A percentile compares a stretch with the other conserved stretches of the same genome.
These are phyloP conservation scores for Trichoderma sp. DNA, from an alignment of 2,329 filamentous ascomycete species.

Conservation along the genomic window DNA sequence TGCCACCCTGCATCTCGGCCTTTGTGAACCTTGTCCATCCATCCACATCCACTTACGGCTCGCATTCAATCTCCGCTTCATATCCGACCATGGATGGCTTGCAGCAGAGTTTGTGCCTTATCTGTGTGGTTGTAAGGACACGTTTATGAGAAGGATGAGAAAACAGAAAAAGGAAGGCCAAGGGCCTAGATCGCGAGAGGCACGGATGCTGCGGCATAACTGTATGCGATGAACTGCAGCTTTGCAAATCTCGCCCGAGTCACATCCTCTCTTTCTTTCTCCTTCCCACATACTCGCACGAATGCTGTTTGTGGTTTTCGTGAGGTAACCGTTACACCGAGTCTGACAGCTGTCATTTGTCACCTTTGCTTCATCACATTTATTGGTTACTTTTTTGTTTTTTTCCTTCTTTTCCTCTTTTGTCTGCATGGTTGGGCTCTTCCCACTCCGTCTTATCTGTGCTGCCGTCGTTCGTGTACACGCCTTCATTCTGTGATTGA, in stretches of 20 bases:
- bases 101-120: not conserved
- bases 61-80: constrained; percentile 6
- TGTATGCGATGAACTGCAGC: too few relatives aligned
- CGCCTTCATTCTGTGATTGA: not conserved
- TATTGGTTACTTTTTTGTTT: not conserved
- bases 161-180: not conserved
- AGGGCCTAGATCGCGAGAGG: not conserved
- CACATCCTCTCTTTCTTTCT: not conserved
- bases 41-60: not conserved
- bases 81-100: constrained; percentile 9
- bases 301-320: not conserved
- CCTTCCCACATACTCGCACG: not conserved
- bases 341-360: constrained; percentile 13
- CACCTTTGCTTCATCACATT: not conserved
- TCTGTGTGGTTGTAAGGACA: not conserved
- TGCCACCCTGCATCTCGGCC: not conserved
- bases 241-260: not conserved
- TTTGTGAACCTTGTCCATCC: not conserved
- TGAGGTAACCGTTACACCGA: constrained; percentile 13
- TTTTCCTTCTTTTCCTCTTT: not conserved
- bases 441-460: not conserved
- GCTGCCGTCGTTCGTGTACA: not conserved
- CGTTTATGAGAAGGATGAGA: not conserved
- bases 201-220: not conserved
- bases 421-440: not conserved